Conservation (phyloP, 768 basidiomycete genomes). For the Russula vinacea region DNA sequence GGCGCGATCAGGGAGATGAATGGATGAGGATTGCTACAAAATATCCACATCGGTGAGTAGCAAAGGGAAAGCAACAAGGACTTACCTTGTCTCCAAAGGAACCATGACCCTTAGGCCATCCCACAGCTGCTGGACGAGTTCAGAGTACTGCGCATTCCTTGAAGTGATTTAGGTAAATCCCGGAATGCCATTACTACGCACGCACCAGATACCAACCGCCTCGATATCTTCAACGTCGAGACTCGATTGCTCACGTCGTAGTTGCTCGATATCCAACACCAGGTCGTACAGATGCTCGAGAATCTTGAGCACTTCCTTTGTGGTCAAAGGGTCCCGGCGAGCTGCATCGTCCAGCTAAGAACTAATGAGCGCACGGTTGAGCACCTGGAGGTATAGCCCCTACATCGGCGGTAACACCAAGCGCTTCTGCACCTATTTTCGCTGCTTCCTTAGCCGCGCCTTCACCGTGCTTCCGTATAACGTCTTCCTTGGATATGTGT, state of each 20-base stretch:
- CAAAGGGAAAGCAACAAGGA: background rate
- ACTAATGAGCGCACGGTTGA: constrained; percentile 5
- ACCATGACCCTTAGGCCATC: constrained; percentile 79
- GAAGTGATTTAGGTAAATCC: background rate
- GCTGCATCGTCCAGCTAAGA: constrained; percentile 59
- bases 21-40: constrained; percentile 82
- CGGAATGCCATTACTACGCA: background rate
- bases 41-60: background rate
- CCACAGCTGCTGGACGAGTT: constrained; percentile 72
- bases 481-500: constrained; percentile 55
- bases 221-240: constrained; percentile 51
- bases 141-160: constrained; percentile 59
- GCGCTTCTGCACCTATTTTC: constrained; percentile 68
- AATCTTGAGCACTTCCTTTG: constrained; percentile 71
- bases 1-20: constrained; percentile 89
- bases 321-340: constrained; percentile 69
- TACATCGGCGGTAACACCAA: constrained; percentile 59
- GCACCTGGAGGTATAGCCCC: constrained; percentile 26
- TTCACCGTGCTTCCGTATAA: too few species aligned
- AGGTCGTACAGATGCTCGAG: constrained; percentile 85
- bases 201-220: constrained; percentile 45
- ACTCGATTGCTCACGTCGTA: constrained; percentile 71
- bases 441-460: constrained; percentile 72
- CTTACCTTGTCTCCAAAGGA: constrained; percentile 88
- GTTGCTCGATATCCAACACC: constrained; percentile 80